A percentile compares a stretch with the other conserved stretches of the same genome.
These are phyloP conservation scores for Cercophora samala DNA, from an alignment of 495 filamentous ascomycete genomes.

Conservation along the genomic window DNA sequence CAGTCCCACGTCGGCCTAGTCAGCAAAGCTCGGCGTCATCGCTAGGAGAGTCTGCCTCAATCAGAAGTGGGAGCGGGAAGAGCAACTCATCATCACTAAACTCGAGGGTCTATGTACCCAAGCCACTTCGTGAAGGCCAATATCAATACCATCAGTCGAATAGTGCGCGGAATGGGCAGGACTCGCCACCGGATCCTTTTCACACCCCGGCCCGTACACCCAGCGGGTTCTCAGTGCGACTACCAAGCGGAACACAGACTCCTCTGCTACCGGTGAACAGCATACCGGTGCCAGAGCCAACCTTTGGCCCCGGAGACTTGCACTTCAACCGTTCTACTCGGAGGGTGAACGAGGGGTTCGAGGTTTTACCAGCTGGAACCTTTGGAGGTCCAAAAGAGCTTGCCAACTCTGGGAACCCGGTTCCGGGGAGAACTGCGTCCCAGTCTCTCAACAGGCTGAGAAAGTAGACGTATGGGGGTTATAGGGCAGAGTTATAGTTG, in stretches of 20 bases:
- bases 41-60: constrained; percentile 36
- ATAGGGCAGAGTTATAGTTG: neutral
- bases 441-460: neutral
- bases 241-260: constrained; percentile 11
- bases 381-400: constrained; percentile 23
- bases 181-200: constrained; percentile 25
- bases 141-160: constrained; percentile 21
- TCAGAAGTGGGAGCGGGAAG: constrained; percentile 25
- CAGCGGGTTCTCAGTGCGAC: constrained; percentile 18
- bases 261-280: neutral
- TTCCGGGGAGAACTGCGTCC: neutral
- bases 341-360: constrained; percentile 60
- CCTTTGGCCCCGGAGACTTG: constrained; percentile 41
- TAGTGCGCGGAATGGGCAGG: constrained; percentile 14
- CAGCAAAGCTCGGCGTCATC: constrained; percentile 37
- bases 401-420: neutral
- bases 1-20: constrained; percentile 18
- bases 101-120: constrained; percentile 24
- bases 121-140: constrained; percentile 11
- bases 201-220: constrained; percentile 26
- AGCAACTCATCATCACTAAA: constrained; percentile 29
- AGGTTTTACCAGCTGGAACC: constrained; percentile 58
- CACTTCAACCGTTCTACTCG: constrained; percentile 47
- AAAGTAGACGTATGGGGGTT: neutral
- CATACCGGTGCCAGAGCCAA: constrained; percentile 23